A percentile compares a stretch with the other conserved stretches of the same genome.
These are phyloP conservation scores for Entamoeba histolytica DNA, from an alignment of 208 protist species.

Conservation along the genomic window DNA sequence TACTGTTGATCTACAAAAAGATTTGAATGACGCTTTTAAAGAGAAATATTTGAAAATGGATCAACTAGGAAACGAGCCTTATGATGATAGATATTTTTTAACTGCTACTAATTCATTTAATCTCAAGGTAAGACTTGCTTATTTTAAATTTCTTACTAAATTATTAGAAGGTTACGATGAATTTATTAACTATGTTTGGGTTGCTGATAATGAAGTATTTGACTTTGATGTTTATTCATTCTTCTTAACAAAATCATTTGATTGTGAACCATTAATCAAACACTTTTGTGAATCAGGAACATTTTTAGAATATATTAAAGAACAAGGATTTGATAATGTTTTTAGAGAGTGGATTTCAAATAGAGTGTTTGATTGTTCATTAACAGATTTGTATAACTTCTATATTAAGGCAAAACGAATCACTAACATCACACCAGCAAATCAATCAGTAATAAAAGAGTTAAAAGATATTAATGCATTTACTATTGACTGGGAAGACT, in stretches of 20 bases:
- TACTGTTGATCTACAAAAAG: neutral
- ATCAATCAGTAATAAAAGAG: neutral
- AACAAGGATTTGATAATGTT: neutral
- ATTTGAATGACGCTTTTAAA: neutral
- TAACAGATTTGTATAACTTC: neutral
- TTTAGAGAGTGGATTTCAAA: neutral
- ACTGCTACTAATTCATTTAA: neutral
- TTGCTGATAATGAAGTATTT: neutral
- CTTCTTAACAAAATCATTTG: neutral
- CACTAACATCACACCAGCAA: neutral
- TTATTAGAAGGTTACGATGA: neutral
- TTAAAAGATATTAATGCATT: neutral
- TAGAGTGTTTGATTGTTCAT: neutral
- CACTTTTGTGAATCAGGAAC: neutral
- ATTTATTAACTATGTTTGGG: neutral
- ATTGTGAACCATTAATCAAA: neutral
- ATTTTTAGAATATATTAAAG: neutral
- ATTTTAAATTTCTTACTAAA: neutral
- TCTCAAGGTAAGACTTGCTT: neutral
- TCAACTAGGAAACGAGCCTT: neutral
- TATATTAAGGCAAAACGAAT: neutral
- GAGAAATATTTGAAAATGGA: neutral
- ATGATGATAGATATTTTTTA: neutral
- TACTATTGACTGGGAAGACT: neutral
- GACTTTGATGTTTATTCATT: neutral